Evolutionary conservation across 331 rosid genomes (phyloP).

Genomic region (Cucumis variabilis): DNA sequence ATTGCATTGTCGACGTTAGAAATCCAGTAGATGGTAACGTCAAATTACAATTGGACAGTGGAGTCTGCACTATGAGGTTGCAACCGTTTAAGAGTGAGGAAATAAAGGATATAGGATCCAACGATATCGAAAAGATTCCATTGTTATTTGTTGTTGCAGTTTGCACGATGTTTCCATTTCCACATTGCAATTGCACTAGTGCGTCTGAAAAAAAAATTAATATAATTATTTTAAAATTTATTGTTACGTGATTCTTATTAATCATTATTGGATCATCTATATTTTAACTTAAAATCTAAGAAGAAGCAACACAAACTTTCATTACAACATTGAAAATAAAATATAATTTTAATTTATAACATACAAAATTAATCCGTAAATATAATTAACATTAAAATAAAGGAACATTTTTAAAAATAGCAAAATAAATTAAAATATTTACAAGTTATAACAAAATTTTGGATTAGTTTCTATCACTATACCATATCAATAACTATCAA

Average conservation of each 20-base stretch:
- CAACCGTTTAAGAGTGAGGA: slow-evolving; percentile 49
- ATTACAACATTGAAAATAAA: background rate
- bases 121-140: slow-evolving; percentile 50
- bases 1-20: slow-evolving; percentile 38
- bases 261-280: background rate
- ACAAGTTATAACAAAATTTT: no score
- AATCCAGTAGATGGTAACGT: slow-evolving; percentile 48
- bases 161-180: slow-evolving; percentile 47
- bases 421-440: no score
- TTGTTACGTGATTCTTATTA: no score
- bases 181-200: slow-evolving; percentile 53
- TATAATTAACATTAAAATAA: no score
- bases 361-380: no score
- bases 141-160: slow-evolving; percentile 38
- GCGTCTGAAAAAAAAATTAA: slow-evolving; percentile 47
- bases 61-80: slow-evolving; percentile 52
- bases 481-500: no score
- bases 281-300: no score
- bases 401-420: no score
- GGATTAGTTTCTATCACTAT: no score
- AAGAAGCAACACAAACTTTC: no score
- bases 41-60: slow-evolving; percentile 58
- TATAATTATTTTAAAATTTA: no score
- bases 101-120: slow-evolving; percentile 47
- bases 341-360: no score